Base-by-base conservation (phyloP, 768 basidiomycete genomes). In the Pulveroboletus sp. region DNA sequence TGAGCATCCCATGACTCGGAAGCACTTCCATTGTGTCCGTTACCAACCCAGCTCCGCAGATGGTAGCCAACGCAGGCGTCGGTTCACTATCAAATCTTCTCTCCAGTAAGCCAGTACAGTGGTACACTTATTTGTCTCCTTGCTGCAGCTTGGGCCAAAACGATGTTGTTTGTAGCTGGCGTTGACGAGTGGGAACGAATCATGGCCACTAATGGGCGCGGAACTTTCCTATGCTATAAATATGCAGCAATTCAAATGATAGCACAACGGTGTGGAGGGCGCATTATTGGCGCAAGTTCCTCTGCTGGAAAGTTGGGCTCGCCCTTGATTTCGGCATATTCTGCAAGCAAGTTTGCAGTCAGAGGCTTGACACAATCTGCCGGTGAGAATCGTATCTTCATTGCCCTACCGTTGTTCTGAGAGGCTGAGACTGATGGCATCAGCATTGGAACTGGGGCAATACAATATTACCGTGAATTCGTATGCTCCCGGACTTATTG, bases 191-290 rank as follows among this genome's bases (percentile, higher is more conserved):
- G 54, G 54, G 47, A 55, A 8, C 40, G 17, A 2, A 8, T 43
- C 10, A 48, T 55, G 38, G 53, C 36, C 3, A 13, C 84, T 58
- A 84, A 85, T 54, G 67, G 73, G 51, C 73, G 76, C 42, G 80
- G 81, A 38, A 64, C 73, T 6, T 82, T 78, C 67, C 71, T 79
- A 48, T 83, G 80, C 59, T 84, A 82, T 42, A 79, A 82, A 41
- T 73, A 81, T 52, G 83, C 81, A 3, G 82, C 79, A 13, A 68
- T 69, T 51, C 74, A 78, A 56, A 85, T 85, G 84, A 71, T 81
- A n/a, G 47, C 61, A 12, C 76, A 76, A 64, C 70, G 73, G 0
- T 62, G 61, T 9, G 73, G 77, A 8, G 78, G 81, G 1, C 68
- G 75, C 25, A 79, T 84, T 51, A 72, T 82, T 32, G 75, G 82